Evolutionary conservation across 2,329 filamentous ascomycete species (phyloP).

Genomic region (Ilyonectria destructans): DNA sequence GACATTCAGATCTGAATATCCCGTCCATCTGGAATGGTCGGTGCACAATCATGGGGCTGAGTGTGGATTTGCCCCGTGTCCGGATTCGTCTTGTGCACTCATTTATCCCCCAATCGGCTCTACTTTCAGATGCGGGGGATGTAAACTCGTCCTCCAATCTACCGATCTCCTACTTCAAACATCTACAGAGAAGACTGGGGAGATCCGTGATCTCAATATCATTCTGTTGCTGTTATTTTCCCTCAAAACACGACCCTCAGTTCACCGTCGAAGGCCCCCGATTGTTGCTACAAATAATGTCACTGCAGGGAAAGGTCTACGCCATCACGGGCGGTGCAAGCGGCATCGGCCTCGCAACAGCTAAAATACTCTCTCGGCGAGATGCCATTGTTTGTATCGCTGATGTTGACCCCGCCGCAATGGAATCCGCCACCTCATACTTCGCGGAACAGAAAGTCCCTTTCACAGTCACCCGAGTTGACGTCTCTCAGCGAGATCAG

Average conservation of each 20-base stretch:
- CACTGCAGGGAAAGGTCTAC: constrained; percentile 55
- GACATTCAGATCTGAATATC: not conserved
- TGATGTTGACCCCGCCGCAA: constrained; percentile 54
- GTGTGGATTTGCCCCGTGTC: constrained; percentile 3
- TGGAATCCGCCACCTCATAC: constrained; percentile 51
- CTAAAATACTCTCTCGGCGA: constrained; percentile 55
- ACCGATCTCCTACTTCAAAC: constrained; percentile 20
- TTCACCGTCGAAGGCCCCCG: not conserved
- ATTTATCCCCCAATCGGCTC: constrained; percentile 38
- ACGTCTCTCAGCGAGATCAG: constrained; percentile 63
- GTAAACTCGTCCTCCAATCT: constrained; percentile 23
- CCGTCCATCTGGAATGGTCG: not conserved
- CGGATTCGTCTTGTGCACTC: constrained; percentile 12
- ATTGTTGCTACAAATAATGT: constrained; percentile 42
- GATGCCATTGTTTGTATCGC: constrained; percentile 59
- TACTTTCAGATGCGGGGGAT: constrained; percentile 31
- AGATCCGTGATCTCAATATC: not conserved
- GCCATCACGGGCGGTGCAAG: constrained; percentile 62
- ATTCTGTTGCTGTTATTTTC: not conserved
- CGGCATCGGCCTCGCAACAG: constrained; percentile 62
- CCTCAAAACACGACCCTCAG: not conserved
- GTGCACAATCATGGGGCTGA: not conserved
- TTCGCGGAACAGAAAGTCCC: constrained; percentile 48
- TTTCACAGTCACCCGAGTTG: constrained; percentile 61
- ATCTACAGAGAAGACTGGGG: constrained; percentile 1